phyloP scores from a whole-genome alignment of 371 early-diverging fungal genomes.

The Mortierella sp. region DNA sequence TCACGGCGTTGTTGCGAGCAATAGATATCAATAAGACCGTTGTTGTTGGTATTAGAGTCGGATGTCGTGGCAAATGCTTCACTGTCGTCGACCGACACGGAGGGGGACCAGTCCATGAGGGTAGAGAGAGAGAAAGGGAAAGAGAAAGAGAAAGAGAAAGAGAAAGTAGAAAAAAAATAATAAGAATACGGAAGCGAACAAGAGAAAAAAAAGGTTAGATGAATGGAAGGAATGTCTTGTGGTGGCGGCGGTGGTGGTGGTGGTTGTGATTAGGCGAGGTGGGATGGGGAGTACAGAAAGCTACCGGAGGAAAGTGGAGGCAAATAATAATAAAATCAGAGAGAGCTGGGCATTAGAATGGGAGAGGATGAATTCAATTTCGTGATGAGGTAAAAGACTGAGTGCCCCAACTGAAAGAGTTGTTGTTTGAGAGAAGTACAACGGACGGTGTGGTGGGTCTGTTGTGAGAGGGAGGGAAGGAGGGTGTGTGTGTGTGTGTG shows the following conservation, averaged over 20 bases:
- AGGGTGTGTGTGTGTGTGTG: neutral
- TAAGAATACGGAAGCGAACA: neutral
- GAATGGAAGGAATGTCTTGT: neutral
- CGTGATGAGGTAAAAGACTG: too few relatives aligned
- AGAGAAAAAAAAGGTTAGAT: neutral
- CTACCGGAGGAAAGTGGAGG: too few relatives aligned
- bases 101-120: conserved; percentile 33
- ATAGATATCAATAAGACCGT: conserved; percentile 11
- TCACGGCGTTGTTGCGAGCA: conserved; percentile 11
- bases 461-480: neutral
- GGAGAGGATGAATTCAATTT: too few relatives aligned
- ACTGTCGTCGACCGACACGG: conserved; percentile 23
- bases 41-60: conserved; percentile 1
- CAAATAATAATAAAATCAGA: too few relatives aligned
- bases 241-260: too few relatives aligned
- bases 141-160: neutral
- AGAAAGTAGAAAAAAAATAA: neutral
- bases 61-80: conserved; percentile 9
- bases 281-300: too few relatives aligned
- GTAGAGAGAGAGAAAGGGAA: neutral
- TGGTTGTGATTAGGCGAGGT: too few relatives aligned
- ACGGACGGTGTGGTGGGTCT: too few relatives aligned
- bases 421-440: neutral
- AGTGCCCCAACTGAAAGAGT: neutral
- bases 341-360: too few relatives aligned